Evolutionary conservation across 2,329 filamentous ascomycete species (phyloP).

Genomic region (Lachnellula subtilissima): DNA sequence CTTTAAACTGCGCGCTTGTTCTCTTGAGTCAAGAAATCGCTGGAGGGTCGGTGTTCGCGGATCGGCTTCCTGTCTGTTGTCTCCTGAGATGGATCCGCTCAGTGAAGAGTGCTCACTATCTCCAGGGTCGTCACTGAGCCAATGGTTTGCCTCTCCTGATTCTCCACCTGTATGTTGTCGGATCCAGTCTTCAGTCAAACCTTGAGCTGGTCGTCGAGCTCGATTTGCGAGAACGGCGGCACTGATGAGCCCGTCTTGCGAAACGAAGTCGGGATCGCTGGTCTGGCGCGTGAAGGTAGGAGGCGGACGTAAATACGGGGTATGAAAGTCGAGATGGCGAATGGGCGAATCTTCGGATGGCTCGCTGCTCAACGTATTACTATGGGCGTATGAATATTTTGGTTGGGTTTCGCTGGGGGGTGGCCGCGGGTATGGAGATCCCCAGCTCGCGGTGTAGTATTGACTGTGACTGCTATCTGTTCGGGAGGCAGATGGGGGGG

Average conservation of each 20-base stretch:
- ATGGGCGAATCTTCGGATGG: constrained; percentile 56
- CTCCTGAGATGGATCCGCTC: constrained; percentile 58
- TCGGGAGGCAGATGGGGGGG: constrained; percentile 36
- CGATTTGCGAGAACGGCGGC: constrained; percentile 61
- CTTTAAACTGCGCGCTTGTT: constrained; percentile 19
- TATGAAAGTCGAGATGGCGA: constrained; percentile 57
- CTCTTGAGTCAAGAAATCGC: constrained; percentile 23
- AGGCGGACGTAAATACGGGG: constrained; percentile 56
- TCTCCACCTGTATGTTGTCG: constrained; percentile 73
- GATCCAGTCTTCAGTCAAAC: constrained; percentile 81
- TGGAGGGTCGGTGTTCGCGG: constrained; percentile 32
- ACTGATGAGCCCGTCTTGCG: constrained; percentile 31
- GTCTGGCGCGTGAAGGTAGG: constrained; percentile 38
- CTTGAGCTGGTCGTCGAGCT: constrained; percentile 52
- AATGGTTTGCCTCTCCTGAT: constrained; percentile 67
- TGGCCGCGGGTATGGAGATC: constrained; percentile 76
- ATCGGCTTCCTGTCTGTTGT: constrained; percentile 42
- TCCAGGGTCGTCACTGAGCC: constrained; percentile 74
- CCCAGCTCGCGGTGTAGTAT: constrained; percentile 78
- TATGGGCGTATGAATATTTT: constrained; percentile 31
- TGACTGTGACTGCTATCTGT: constrained; percentile 36
- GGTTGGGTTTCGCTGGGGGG: constrained; percentile 47
- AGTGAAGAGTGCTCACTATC: constrained; percentile 71
- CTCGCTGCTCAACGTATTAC: constrained; percentile 53
- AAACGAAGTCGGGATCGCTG: constrained; percentile 34